Evolutionary conservation across 2,329 filamentous ascomycete genomes (phyloP), one percentile per base, ranked within the genome.

Genomic region (Ophiostoma fasciatum): DNA sequence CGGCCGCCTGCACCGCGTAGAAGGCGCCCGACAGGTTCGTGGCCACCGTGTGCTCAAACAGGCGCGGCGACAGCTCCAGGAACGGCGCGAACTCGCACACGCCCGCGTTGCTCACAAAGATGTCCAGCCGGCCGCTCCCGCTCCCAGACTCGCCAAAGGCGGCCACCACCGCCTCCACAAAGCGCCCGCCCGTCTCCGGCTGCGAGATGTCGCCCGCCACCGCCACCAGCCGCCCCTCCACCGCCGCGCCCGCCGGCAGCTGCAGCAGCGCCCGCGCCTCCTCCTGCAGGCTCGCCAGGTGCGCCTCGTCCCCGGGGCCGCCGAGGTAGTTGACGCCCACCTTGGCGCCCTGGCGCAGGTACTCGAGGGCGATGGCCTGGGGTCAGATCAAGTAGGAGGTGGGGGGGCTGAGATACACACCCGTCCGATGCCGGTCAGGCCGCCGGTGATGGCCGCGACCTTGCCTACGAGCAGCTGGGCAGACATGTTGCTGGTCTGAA

Each of bases 21-120:
- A 92, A 93, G n/a, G 84, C 81, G 30, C 85, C 85, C 46, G 78
- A 75, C 45, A 94, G 74, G 58, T 94, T 94, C 33, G 82, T 88
- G 26, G 70, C 63, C 28, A 92, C 63, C 3, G 84, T 92, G 37
- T 66, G 63, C 42, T 70, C 60, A 50, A 85, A 80, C 37, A 92
- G 73, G 38, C 78, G 69, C 1, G 74, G 68, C 9, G 73, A 64
- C 29, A 93, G 68, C 15, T 78, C 74, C 18, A 94, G 59, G 51
- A 94, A 92, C 46, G 92, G 82, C 40, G 79, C 78, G 57, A 94
- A 94, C 44, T 81, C 71, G 63, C 84, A 94, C 40, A 94, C 71
- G 7, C 85, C 85, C 4, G 85, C 85, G 60, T 94, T 94, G 54
- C 76, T 82, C 20, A 94, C 80, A 56, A 88, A 88, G 7, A 93